Evolutionary conservation across 805 yeast genomes (phyloP).

Genomic region (Hanseniaspora clermontiae): DNA sequence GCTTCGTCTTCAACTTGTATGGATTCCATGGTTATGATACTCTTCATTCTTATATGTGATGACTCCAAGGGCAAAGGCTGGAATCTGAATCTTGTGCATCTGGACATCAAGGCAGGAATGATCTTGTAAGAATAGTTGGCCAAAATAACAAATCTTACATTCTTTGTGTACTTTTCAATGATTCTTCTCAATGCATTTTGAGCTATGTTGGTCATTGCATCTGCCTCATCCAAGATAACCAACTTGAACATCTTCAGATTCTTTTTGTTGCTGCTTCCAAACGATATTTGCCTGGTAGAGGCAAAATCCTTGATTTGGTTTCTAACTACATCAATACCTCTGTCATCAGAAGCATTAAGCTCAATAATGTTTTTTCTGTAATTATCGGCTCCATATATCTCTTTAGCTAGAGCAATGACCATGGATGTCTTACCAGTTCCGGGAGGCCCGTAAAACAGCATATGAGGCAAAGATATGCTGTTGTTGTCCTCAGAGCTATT

Average conservation of each 20-base stretch:
- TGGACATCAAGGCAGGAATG: slow-evolving; percentile 84
- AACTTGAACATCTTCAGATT: slow-evolving; percentile 63
- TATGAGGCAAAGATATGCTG: slow-evolving; percentile 59
- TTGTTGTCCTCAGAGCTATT: slow-evolving; percentile 35
- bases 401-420: slow-evolving; percentile 73
- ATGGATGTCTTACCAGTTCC: slow-evolving; percentile 91
- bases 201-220: slow-evolving; percentile 81
- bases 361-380: slow-evolving; percentile 85
- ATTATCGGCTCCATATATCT: slow-evolving; percentile 61
- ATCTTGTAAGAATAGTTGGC: slow-evolving; percentile 94
- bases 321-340: slow-evolving; percentile 97
- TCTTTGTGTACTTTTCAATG: slow-evolving; percentile 85
- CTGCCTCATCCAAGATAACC: slow-evolving; percentile 91
- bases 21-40: slow-evolving; percentile 58
- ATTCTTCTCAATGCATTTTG: slow-evolving; percentile 67
- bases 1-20: slow-evolving; percentile 51
- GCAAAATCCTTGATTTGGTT: slow-evolving; percentile 96
- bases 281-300: slow-evolving; percentile 82
- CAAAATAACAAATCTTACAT: slow-evolving; percentile 87
- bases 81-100: slow-evolving; percentile 92
- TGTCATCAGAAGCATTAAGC: slow-evolving; percentile 90
- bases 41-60: slow-evolving; percentile 50
- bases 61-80: slow-evolving; percentile 64
- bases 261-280: slow-evolving; percentile 6
- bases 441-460: slow-evolving; percentile 89